Base-by-base conservation (phyloP, 2,329 filamentous ascomycete genomes). In the Nothomitra cinnamomea region DNA sequence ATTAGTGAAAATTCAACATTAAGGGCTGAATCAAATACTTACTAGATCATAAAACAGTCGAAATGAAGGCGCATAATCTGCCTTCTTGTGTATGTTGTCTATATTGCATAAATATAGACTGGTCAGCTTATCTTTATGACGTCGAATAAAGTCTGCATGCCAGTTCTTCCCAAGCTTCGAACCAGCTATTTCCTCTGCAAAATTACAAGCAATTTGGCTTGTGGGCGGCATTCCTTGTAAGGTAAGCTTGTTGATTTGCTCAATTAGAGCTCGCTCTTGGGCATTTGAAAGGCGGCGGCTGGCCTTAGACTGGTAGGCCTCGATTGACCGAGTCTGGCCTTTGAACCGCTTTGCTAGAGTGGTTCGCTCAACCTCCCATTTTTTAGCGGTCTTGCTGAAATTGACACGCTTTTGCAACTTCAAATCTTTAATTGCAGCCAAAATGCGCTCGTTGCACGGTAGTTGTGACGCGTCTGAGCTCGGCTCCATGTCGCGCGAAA, bases 161-260 rank as follows among this genome's bases (percentile, higher is more conserved):
- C 48, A 51, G 48, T 32, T 25, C 48, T 51, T 32, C 24, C 48
- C 48, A 13, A 51, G 48, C 15, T 10, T 10, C 17, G 8, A 24
- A 15, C 48, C 24, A 51, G 48, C 48, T 24, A 51, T 32, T 10
- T 32, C 21, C 32, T 51, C 48, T 51, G 48, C 48, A 10, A 51
- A 10, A 32, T 51, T 32, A 10, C 24, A 22, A 32, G 32, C 22
- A 22, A 32, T 28, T 32, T 28, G 48, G 17, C 21, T 21, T 51
- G 24, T 51, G 10, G 32, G 21, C 10, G 24, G 48, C 12, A 21
- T 25, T 25, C 48, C 48, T 32, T 28, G n/a, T 17, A 21, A 32
- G 48, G 21, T 51, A 22, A 51, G 48, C n/a, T 21, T 32, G 28
- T 32, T 51, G 48, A 51, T 51, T 24, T 32, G 24, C n/a, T 21